Evolutionary conservation across 345 rosid genomes (phyloP).

Genomic region (Psidium friedrichsthalianum): DNA sequence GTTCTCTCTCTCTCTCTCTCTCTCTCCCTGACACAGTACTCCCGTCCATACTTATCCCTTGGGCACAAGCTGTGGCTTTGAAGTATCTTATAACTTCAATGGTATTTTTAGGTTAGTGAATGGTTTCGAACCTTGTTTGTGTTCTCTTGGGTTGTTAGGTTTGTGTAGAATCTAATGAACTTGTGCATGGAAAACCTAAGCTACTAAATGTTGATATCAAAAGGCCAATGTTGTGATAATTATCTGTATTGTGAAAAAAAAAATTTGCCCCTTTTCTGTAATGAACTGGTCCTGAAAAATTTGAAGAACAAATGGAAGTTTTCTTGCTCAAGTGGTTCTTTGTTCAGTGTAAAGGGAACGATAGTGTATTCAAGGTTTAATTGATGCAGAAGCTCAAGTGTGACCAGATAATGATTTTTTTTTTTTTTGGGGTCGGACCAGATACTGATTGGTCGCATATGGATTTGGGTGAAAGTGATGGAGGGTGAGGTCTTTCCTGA

Average conservation of each 20-base stretch:
- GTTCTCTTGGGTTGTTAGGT: background rate
- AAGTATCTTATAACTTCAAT: background rate
- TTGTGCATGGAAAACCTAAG: background rate
- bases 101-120: background rate
- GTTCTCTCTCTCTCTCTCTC: conserved; percentile 19
- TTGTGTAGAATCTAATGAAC: background rate
- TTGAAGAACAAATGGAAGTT: background rate
- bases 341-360: background rate
- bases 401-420: background rate
- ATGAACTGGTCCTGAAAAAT: background rate
- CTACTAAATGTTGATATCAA: background rate
- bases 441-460: background rate
- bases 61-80: background rate
- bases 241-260: background rate
- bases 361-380: background rate
- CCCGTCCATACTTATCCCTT: background rate
- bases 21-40: background rate
- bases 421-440: no score
- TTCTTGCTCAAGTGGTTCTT: background rate
- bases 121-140: background rate
- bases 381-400: background rate
- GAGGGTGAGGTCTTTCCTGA: background rate
- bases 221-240: background rate
- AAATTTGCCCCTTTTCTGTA: background rate
- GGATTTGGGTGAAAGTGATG: background rate